Percentiles rank a stretch among this genome's conserved stretches.
Conservation (phyloP, 371 early-diverging fungal genomes). For the Haplosporangium sp. region DNA sequence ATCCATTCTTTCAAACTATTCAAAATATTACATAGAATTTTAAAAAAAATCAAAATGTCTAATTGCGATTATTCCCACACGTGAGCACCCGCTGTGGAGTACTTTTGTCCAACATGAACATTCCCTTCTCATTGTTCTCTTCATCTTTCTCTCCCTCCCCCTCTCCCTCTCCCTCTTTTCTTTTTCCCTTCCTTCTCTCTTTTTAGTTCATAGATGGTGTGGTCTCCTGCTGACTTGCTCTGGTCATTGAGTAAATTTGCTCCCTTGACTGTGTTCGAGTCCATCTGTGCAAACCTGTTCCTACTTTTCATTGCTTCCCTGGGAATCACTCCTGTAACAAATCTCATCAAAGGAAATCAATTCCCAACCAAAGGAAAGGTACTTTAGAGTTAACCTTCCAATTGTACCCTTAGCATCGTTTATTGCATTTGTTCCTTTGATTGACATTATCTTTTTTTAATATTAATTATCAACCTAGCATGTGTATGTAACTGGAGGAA, state of each 20-base stretch:
- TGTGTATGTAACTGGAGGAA: conserved; percentile 94
- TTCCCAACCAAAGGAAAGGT: conserved; percentile 49
- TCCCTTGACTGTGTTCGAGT: conserved; percentile 41
- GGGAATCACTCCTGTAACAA: conserved; percentile 17
- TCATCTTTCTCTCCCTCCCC: not conserved
- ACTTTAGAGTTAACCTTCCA: not conserved
- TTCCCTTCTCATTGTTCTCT: no score
- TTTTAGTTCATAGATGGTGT: conserved; percentile 22
- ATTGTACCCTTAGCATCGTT: no score
- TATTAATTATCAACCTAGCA: conserved; percentile 55
- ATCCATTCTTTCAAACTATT: not conserved
- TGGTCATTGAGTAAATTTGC: conserved; percentile 39
- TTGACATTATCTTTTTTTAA: not conserved
- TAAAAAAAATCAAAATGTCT: no score
- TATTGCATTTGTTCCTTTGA: no score
- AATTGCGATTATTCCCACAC: no score
- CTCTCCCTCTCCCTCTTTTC: not conserved
- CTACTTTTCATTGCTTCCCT: conserved; percentile 24
- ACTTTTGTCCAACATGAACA: no score
- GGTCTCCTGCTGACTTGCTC: conserved; percentile 46
- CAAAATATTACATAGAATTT: not conserved
- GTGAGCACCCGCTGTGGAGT: no score
- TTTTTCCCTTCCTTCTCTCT: not conserved
- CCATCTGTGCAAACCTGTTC: conserved; percentile 46
- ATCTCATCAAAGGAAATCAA: conserved; percentile 33